Base-by-base conservation (phyloP, 345 rosid species). In the Conringia planisiliqua region DNA sequence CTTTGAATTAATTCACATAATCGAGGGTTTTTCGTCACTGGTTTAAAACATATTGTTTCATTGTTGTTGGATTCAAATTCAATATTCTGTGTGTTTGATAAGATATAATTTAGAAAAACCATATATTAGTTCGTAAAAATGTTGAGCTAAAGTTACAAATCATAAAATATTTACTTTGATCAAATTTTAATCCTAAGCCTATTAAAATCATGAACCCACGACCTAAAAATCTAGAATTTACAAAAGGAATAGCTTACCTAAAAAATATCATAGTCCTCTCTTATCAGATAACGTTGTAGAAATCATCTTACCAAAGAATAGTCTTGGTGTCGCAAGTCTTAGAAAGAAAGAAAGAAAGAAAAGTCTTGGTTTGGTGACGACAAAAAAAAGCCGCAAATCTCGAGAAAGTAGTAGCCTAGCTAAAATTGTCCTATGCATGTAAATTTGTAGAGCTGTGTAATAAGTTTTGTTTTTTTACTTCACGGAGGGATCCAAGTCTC, bases 221-320 rank as follows among this genome's bases (percentile, higher is more conserved):
- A 7, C 62, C 12, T 69, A 14, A 3, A 18, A 20, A 8, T 13
- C 26, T 57, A 3, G 10, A 57, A 57, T 57, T 56, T 12, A 43
- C 55, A 9, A 43, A 4, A 55, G 1, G n/a, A 10, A 16, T 24
- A 1, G 57, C 44, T 43, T 43, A 58, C 56, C 30, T 50, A 27
- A 50, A 12, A 24, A 27, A 27, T 11, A 52, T 61, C 32, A 7
- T 9, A 27, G 42, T 54, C 16, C 42, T 32, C 33, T 4, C 64
- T 73, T 32, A 24, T 43, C 66, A 35, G 59, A 65, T 33, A 56
- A 44, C 11, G 30, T 36, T 56, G 36, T 2, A 32, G 52, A 32
- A 75, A 48, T 59, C 12, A 47, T 58, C 17, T 27, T 48, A 67
- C 44, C 36, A 58, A 44, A 57, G 26, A 36, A 61, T 66, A 58